Base-by-base conservation (phyloP, 345 rosid genomes). In the Isatis tinctoria region DNA sequence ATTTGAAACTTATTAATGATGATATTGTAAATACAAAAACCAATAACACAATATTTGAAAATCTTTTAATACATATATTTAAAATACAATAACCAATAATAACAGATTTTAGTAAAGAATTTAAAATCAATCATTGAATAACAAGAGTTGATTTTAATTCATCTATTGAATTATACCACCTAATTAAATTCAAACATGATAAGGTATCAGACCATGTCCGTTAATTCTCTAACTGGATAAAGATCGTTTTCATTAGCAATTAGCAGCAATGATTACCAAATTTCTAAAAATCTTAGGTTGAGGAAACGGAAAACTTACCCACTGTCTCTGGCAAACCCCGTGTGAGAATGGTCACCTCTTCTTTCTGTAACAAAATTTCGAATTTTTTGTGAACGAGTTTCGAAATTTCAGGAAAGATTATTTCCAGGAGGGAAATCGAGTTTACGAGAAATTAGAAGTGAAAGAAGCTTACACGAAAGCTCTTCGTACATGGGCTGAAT, bases 361-460 rank as follows among this genome's bases (percentile, higher is more conserved):
- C 77, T 66, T 60, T 41, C 39, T 72, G 69, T 60, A 36, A 60
- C n/a, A 4, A 41, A 24, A 59, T 59, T 39, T 62, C 53, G n/a
- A n/a, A n/a, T n/a, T n/a, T n/a, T n/a, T n/a, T n/a, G n/a, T n/a
- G n/a, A 52, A 39, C 4, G 6, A 30, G 32, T 7, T 70, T 36
- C 4, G 20, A 27, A 16, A 3, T 65, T 66, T 41, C 80, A 90
- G 90, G 67, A 83, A 74, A 61, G 73, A 81, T 75, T 87, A 88
- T 79, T 87, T 80, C 85, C 97, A 86, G 61, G 90, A 91, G 69
- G 90, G 92, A 44, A 79, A 74, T n/a, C 79, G 74, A 72, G 84
- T 87, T 54, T 82, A 88, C 61, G 75, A 63, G 33, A 82, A 47
- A 61, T 74, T 88, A 20, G 73, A 81, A 79, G 87, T 86, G 48